Evolutionary conservation across 1,284 basidiomycete species (phyloP).

Genomic region (Leccinum olivaceoglutinosum): DNA sequence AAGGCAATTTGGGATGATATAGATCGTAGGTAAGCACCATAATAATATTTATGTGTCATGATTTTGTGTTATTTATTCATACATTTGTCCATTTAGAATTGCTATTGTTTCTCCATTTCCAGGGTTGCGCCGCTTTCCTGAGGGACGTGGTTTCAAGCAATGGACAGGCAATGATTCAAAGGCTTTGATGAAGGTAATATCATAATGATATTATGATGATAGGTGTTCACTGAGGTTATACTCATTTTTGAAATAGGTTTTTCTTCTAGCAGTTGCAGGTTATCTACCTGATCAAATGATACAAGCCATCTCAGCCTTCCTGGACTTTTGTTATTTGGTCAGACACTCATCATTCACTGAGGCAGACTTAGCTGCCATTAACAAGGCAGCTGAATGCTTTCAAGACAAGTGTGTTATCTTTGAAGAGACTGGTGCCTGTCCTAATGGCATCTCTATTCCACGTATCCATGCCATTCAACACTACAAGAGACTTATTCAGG

Average conservation of each 20-base stretch:
- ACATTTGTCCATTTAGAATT: background rate
- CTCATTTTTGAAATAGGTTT: background rate
- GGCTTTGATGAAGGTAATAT: background rate
- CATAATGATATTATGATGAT: background rate
- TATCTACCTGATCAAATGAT: background rate
- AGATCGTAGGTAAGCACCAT: background rate
- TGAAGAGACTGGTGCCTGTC: background rate
- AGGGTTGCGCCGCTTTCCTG: background rate
- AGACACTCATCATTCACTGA: background rate
- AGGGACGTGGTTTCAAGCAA: background rate
- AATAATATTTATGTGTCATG: too few relatives aligned
- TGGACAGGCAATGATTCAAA: constrained; percentile 1
- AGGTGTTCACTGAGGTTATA: too few relatives aligned
- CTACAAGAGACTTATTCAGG: background rate
- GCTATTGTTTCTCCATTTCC: background rate
- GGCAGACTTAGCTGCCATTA: background rate
- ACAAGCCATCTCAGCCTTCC: background rate
- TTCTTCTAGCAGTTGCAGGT: background rate
- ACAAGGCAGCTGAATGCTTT: background rate
- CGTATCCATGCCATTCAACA: background rate
- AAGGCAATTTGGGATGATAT: background rate
- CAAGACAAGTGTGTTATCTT: background rate
- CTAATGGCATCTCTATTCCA: background rate
- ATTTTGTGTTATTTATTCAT: too few relatives aligned
- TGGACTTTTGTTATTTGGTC: background rate